Conservation (phyloP, 2,329 filamentous ascomycete genomes). For the Colletotrichum liriopes region DNA sequence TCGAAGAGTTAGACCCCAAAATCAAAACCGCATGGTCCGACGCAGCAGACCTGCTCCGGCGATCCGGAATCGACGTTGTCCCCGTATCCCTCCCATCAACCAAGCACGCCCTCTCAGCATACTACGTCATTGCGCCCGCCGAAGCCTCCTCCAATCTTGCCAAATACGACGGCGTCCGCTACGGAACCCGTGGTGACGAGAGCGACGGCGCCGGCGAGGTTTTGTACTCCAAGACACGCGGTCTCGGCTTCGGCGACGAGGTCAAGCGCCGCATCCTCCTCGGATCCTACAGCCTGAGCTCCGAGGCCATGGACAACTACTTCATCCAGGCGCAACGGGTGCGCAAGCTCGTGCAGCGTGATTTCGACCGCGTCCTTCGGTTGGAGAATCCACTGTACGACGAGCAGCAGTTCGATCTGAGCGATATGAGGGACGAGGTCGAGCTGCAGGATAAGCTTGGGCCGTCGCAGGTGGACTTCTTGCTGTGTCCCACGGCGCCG, state of each 20-base stretch:
- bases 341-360: constrained; percentile 84
- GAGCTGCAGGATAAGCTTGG: constrained; percentile 70
- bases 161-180: constrained; percentile 97
- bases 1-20: constrained; percentile 80
- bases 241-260: constrained; percentile 84
- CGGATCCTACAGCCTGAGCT: constrained; percentile 91
- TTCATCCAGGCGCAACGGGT: constrained; percentile 95
- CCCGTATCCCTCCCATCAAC: constrained; percentile 88
- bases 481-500: constrained; percentile 90
- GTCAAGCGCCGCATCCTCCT: constrained; percentile 90
- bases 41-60: constrained; percentile 72
- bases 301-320: constrained; percentile 94
- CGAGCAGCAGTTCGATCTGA: constrained; percentile 69
- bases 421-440: constrained; percentile 70
- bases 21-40: constrained; percentile 80
- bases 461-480: constrained; percentile 81
- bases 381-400: constrained; percentile 78
- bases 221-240: constrained; percentile 84
- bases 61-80: constrained; percentile 79
- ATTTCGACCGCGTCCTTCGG: constrained; percentile 87
- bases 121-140: constrained; percentile 95
- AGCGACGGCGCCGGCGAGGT: constrained; percentile 72
- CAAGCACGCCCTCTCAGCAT: constrained; percentile 88
- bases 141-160: constrained; percentile 97
- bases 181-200: constrained; percentile 73